Evolutionary conservation across 768 basidiomycete species (phyloP), one percentile per base, ranked within the genome.

Genomic region (Tremella mesenterica): DNA sequence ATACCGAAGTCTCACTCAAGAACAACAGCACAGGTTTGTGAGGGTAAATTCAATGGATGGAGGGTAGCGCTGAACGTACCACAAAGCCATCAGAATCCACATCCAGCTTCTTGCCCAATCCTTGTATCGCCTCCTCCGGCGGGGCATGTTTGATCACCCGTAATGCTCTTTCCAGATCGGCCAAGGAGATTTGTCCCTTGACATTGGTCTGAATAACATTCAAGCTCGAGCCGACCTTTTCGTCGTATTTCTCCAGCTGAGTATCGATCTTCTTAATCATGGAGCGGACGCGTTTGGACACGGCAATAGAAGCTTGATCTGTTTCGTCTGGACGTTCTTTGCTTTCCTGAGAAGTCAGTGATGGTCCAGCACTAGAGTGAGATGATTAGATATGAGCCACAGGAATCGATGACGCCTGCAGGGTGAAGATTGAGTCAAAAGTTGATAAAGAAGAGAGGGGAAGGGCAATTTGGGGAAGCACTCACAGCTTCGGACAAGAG

Each of bases 221-320:
- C 59, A 76, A 58, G 12, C 65, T 66, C 18, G 65, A 64, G 44
- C 75, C 75, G 43, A 76, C 74, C 54, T 86, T 85, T 38, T 78
- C 77, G 72, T 99, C 95, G 75, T 97, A 97, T 56, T 84, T 89
- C 63, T 87, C 81, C 13, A 97, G 80, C 70, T 97, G 95, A 29
- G 78, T 72, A 76, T 97, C 93, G 71, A 99, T 85, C 78, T 95
- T 93, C 61, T 84, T 89, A 44, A 99, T 80, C 90, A 97, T 96
- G 21, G 81, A 80, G 50, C 89, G 85, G 73, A 99, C 92, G 45
- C 90, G 88, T 77, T 96, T 93, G 55, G 90, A 91, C 54, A 97
- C 77, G n/a, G 85, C 87, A 53, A 74, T 65, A 80, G 86, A 49
- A 81, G 69, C 58, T 21, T 63, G 56, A 52, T 73, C 71, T 25